Evolutionary conservation across 1,284 basidiomycete genomes (phyloP).

Genomic region (Mycosarcoma maydis): DNA sequence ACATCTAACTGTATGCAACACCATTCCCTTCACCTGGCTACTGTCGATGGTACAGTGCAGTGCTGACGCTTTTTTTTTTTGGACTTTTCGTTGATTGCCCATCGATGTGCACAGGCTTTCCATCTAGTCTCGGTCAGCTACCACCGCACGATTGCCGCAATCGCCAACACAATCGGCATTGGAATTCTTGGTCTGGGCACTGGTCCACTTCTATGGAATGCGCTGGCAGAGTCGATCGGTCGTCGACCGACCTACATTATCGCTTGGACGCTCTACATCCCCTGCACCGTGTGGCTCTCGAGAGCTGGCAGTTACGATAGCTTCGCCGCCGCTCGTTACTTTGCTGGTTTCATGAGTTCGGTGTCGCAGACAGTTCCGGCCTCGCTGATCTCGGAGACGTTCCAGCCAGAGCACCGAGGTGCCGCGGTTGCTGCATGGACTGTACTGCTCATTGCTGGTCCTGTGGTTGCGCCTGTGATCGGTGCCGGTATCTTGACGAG

Average conservation of each 20-base stretch:
- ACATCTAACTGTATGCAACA: conserved; percentile 46
- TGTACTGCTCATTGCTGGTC: conserved; percentile 55
- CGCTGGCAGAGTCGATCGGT: conserved; percentile 57
- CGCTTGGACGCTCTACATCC: conserved; percentile 66
- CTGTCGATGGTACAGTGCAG: background rate
- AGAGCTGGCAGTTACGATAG: conserved; percentile 45
- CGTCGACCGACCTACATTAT: conserved; percentile 66
- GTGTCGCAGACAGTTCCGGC: conserved; percentile 48
- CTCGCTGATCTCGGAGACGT: conserved; percentile 45
- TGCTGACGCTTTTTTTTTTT: background rate
- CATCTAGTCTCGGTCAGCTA: conserved; percentile 54
- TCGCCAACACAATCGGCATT: conserved; percentile 67
- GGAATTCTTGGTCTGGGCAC: conserved; percentile 67
- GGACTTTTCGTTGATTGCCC: background rate
- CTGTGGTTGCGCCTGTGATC: conserved; percentile 65
- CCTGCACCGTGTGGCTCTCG: conserved; percentile 65
- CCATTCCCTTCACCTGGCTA: background rate
- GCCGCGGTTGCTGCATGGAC: conserved; percentile 64
- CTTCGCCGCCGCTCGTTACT: conserved; percentile 51
- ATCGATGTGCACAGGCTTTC: conserved; percentile 36
- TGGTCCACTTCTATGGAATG: conserved; percentile 64
- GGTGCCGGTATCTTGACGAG: conserved; percentile 58
- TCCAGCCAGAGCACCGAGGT: conserved; percentile 63
- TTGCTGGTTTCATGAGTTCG: conserved; percentile 37
- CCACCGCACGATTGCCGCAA: conserved; percentile 50